Base-by-base conservation (phyloP, 1,284 basidiomycete genomes). In the Puccinia coronata region DNA sequence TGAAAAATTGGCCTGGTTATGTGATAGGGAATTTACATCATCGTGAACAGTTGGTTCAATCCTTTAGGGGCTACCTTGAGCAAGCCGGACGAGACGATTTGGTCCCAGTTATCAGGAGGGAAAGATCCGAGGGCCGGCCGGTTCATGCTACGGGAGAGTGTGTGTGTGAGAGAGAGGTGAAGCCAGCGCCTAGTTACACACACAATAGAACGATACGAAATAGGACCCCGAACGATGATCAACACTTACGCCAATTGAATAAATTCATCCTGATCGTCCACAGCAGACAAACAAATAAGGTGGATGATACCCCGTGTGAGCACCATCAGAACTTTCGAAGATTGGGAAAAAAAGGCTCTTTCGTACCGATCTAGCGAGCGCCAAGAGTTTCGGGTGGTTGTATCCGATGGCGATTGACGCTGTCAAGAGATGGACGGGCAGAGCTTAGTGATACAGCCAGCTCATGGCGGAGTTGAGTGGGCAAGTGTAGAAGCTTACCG, bases 71-170 rank as follows among this genome's bases (percentile, higher is more conserved):
- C 86, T 79, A 89, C 89, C 28, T 84, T 88, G 82, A 88, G 86
- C 47, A 89, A 85, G 31, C 89, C 88, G 0, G 86, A 86, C 69
- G 88, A 85, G 75, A 89, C 85, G 78, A 85, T 87, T 77, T 87
- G 85, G 9, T 86, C 85, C 88, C 88, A 90, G 67, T 88, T 84
- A 18, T 85, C 86, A 4, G 88, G 87, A 2, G 89, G 89, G 86
- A 89, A 90, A 14, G 87, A 87, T 12, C 89, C 89, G 20, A 90
- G 85, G 14, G 89, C 88, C 3, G 89, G 89, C 80, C 89, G 85
- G 84, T 89, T 89, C 84, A 89, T 86, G 9, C 82, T 83, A 31
- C 16, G n/a, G 18, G 20, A 34, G 36, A n/a, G n/a, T n/a, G n/a
- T n/a, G n/a, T n/a, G n/a, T n/a, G n/a, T n/a, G n/a, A n/a, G n/a